Base-by-base conservation (phyloP, 495 filamentous ascomycete genomes). In the Mytilinidion resinicola region DNA sequence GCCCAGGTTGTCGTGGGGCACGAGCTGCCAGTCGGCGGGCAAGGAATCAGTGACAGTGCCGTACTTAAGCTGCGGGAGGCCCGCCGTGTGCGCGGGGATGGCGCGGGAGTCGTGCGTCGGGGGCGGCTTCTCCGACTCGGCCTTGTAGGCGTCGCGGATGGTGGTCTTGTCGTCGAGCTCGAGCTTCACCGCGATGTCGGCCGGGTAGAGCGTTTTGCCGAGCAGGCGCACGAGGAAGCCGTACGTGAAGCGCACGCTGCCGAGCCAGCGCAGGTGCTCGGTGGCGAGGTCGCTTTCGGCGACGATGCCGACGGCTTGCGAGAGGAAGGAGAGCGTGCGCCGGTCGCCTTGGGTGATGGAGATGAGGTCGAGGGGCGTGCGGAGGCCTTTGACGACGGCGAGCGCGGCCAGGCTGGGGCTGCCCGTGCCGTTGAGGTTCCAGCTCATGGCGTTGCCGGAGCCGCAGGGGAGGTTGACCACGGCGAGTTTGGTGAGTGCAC, bases 211-310 rank as follows among this genome's bases (percentile, higher is more conserved):
- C 4, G 82, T 85, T 64, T 87, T 83, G 49, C 81, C 74, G 21
- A 91, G 69, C 15, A 96, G 77, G 12, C 90, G 80, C 53, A 83
- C 74, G 11, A 95, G 68, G 59, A 95, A 85, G 7, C 93, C 93
- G 59, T 84, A 86, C 7, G 88, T 91, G 61, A 98, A 98, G 50
- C 93, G 82, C 36, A 81, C 77, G 33, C 78, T 79, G 19, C 93
- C 93, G 83, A 98, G 88, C 91, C 91, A 98, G 17, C 93, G 82
- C 39, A 97, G 70, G 64, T 95, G 76, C 57, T 97, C 93, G 0
- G 93, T 98, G 2, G 80, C 90, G 12, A 98, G 73, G 70, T 98
- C 93, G 21, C 78, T 77, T 60, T 97, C 93, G 0, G 93, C 92
- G 11, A 98, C 84, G 56, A 96, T 87, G 33, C 93, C 93, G 41